Evolutionary conservation across 2,329 filamentous ascomycete species (phyloP), one percentile per base, ranked within the genome.

Genomic region (Monosporascus sp.): DNA sequence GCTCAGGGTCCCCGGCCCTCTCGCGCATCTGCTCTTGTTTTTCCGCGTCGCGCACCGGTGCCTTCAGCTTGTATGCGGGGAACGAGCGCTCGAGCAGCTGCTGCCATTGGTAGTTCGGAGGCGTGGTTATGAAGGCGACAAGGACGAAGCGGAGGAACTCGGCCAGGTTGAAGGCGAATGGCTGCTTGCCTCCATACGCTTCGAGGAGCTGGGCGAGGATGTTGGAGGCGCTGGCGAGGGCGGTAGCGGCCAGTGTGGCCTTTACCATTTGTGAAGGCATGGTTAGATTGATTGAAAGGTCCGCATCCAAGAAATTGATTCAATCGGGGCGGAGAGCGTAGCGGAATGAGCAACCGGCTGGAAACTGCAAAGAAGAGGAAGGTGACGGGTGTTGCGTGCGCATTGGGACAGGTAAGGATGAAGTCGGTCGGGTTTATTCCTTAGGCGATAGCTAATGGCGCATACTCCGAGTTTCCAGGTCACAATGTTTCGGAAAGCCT

Each of bases 61-160:
- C 49, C 50, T 41, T 48, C 50, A 50, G 58, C 35, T 60, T 65
- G 57, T 74, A 73, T 0, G 77, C 78, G 0, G 81, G 80, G 52
- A 82, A 81, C 9, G 65, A 72, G 22, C 71, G 69, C 65, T 83
- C 80, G 31, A 83, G 73, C 31, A 74, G 74, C 51, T 77, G 74
- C 59, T 84, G 79, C 81, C 81, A 85, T 52, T 79, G 67, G 60
- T 79, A 83, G 57, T 81, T 82, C 49, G 81, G 75, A 7, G 81
- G 81, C 1, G 79, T 74, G 5, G 77, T 77, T 43, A 83, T 66
- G 52, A 83, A 65, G 3, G 79, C 73, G 50, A 80, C 74, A 38
- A 75, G 69, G 39, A 80, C 73, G 66, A 84, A 85, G 57, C 79
- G 80, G 20, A 79, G 62, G 43, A 84, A 71, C 27, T 77, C 73